These are phyloP conservation scores for Taxillus chinensis DNA, from an alignment of 164 flowering plant genomes.

Conservation along the genomic window DNA sequence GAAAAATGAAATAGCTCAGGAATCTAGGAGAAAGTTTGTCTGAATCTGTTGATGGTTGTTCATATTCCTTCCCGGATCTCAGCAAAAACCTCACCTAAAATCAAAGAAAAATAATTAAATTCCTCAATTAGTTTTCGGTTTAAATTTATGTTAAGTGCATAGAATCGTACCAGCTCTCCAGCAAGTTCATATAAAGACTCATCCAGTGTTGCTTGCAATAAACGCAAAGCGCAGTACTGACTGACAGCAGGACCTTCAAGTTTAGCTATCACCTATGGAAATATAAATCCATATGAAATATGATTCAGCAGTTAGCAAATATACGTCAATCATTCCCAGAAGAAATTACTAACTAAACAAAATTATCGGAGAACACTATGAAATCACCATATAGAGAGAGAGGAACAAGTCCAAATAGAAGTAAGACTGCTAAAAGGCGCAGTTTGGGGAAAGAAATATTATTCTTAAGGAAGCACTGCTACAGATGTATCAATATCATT, in stretches of 20 bases:
- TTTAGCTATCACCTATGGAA: conserved; percentile 84
- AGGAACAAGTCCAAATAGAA: too few species aligned
- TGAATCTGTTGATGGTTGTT: conserved; percentile 51
- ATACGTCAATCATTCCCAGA: too few species aligned
- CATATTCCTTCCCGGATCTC: conserved; percentile 94
- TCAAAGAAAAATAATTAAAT: background rate
- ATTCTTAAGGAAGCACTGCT: too few species aligned
- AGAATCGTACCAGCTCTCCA: conserved; percentile 83
- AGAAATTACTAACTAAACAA: too few species aligned
- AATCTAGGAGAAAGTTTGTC: conserved; percentile 78
- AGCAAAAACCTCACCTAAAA: conserved; percentile 88
- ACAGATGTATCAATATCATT: too few species aligned
- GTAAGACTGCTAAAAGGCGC: too few species aligned
- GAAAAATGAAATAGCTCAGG: conserved; percentile 79
- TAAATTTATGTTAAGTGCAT: background rate
- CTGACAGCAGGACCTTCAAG: conserved; percentile 99
- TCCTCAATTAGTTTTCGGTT: background rate
- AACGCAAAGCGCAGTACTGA: conserved; percentile 89
- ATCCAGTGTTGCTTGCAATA: conserved; percentile 94
- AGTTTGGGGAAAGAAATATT: too few species aligned
- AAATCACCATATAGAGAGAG: too few species aligned
- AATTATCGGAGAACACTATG: too few species aligned
- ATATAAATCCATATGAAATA: background rate
- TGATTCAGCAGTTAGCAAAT: too few species aligned
- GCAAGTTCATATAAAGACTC: conserved; percentile 97